Percentiles rank a stretch among this genome's conserved stretches.
Conservation (phyloP, 306 rosid species). For the Prunus fruticosa region DNA sequence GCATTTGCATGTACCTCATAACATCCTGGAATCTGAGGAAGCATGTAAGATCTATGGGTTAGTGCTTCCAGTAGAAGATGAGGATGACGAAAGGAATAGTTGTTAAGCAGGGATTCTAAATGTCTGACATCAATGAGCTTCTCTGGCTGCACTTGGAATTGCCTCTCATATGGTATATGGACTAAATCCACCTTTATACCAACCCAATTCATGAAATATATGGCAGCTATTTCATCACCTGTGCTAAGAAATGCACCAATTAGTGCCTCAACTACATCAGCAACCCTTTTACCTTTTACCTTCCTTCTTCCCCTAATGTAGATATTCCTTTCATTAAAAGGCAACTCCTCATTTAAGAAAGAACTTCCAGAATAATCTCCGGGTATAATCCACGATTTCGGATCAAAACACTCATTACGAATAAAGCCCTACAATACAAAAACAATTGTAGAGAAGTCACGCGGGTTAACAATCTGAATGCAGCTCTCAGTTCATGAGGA, state of each 20-base stretch:
- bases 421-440: conserved; percentile 64
- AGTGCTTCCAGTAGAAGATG: conserved; percentile 67
- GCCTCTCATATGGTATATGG: conserved; percentile 35
- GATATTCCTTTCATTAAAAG: conserved; percentile 13
- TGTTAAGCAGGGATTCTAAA: conserved; percentile 44
- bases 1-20: conserved; percentile 54
- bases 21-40: conserved; percentile 68
- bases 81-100: conserved; percentile 50
- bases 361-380: conserved; percentile 33
- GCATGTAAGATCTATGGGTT: conserved; percentile 84
- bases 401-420: conserved; percentile 53
- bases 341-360: conserved; percentile 33
- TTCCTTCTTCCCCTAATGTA: conserved; percentile 43
- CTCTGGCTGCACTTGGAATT: conserved; percentile 29
- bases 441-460: not conserved
- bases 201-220: conserved; percentile 58
- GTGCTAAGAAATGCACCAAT: conserved; percentile 74
- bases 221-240: conserved; percentile 62
- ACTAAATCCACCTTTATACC: conserved; percentile 60
- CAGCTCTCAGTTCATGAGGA: not conserved
- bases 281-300: conserved; percentile 43
- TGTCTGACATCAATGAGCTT: conserved; percentile 39
- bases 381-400: conserved; percentile 59
- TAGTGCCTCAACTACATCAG: conserved; percentile 84
- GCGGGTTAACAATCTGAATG: not conserved